Evolutionary conservation across 208 protist species (phyloP).

Genomic region (Trypanosomatidae sp.): DNA sequence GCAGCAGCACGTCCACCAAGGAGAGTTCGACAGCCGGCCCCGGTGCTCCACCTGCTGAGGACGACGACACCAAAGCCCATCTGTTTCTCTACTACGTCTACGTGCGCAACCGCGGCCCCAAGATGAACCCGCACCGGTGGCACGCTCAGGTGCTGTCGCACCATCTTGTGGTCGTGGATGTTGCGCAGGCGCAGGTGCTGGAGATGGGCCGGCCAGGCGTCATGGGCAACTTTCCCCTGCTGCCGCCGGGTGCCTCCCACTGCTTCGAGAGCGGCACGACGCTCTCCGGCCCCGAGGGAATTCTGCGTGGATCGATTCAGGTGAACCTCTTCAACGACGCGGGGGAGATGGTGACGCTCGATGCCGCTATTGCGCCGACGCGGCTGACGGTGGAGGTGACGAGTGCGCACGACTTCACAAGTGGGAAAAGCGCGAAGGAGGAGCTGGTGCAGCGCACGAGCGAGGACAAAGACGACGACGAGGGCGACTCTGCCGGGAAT

Average conservation of each 20-base stretch:
- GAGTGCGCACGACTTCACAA: no score
- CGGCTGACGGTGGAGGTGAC: conserved; percentile 44
- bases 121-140: no score
- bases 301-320: conserved; percentile 87
- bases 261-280: conserved; percentile 71
- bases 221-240: conserved; percentile 69
- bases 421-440: no score
- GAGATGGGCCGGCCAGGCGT: conserved; percentile 80
- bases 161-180: conserved; percentile 71
- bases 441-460: no score
- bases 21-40: no score
- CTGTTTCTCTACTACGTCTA: conserved; percentile 84
- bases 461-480: no score
- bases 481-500: no score
- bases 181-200: conserved; percentile 34
- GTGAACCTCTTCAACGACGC: conserved; percentile 75
- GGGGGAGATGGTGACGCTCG: conserved; percentile 64
- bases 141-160: conserved; percentile 80
- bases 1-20: background rate
- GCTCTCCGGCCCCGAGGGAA: conserved; percentile 45
- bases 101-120: conserved; percentile 66
- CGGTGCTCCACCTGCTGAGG: no score
- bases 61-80: conserved; percentile 23
- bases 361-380: conserved; percentile 72
- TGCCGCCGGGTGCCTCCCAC: conserved; percentile 79